Percentiles rank a stretch among this genome's conserved stretches.
These are phyloP conservation scores for Thalassiosira sp. DNA, from an alignment of 352 stramenopile genomes.

Conservation along the genomic window DNA sequence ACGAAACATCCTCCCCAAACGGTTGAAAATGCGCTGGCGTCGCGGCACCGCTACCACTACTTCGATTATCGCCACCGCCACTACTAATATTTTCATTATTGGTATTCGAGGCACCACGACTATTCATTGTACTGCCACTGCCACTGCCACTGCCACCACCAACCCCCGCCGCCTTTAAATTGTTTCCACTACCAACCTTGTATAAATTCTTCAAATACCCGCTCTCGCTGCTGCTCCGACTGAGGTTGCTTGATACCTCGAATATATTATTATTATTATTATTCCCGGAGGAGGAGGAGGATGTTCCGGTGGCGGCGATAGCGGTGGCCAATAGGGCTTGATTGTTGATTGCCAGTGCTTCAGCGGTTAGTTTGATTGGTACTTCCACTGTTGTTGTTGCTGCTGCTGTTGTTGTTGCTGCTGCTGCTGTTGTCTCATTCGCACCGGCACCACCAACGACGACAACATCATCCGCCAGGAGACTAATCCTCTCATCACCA, in stretches of 20 bases:
- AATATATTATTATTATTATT: conserved; percentile 11
- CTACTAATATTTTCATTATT: no score
- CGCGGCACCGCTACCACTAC: background rate
- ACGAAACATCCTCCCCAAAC: conserved; percentile 28
- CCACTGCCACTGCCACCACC: background rate
- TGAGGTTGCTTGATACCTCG: conserved; percentile 31
- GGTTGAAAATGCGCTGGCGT: conserved; percentile 28
- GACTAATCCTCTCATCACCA: no score
- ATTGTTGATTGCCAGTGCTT: conserved; percentile 10
- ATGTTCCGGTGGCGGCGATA: no score
- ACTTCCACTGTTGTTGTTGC: background rate
- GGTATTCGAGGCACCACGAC: no score
- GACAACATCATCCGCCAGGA: background rate
- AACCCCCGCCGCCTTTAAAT: background rate
- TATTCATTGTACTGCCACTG: background rate
- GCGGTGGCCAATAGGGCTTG: no score
- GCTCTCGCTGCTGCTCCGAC: conserved; percentile 26
- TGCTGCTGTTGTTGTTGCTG: background rate
- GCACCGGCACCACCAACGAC: background rate
- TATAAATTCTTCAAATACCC: conserved; percentile 4
- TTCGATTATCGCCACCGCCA: background rate
- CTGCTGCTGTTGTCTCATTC: background rate
- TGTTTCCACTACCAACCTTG: background rate
- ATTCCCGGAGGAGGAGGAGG: no score
- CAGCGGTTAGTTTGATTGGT: conserved; percentile 12